Conservation (phyloP, 257 asterid genomes). For the Misopates orontium region DNA sequence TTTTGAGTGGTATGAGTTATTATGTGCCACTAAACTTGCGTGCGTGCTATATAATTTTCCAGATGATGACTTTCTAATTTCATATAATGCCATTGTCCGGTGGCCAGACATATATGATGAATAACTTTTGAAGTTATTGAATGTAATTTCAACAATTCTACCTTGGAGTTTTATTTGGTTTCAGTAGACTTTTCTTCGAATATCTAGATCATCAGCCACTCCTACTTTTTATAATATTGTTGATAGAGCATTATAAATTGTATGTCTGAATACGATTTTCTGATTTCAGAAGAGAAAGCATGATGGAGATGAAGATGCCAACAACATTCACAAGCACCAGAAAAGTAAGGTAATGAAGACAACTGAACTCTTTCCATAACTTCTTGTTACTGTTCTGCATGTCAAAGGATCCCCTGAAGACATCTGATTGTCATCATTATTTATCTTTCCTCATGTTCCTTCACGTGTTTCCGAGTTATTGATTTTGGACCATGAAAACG, state of each 20-base stretch:
- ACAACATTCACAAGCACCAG: conserved; percentile 60
- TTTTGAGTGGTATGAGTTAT: background rate
- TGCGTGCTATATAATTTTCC: background rate
- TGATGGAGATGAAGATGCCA: conserved; percentile 55
- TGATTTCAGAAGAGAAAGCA: conserved; percentile 57
- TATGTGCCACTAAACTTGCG: background rate
- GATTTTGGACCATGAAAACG: conserved; percentile 26
- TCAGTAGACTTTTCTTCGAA: no score
- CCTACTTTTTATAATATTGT: no score
- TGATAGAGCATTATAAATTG: no score
- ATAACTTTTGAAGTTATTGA: background rate
- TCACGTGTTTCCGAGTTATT: conserved; percentile 4
- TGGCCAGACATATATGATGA: background rate
- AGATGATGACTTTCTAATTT: background rate
- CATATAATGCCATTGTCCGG: background rate
- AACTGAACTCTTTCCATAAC: no score
- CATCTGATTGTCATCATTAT: background rate
- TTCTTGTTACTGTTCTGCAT: no score
- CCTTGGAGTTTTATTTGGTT: background rate
- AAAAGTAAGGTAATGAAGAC: conserved; percentile 51
- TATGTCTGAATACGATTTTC: background rate
- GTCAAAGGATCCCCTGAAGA: no score
- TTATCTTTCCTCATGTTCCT: background rate
- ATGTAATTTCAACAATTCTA: background rate
- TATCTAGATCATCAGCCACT: no score